Evolutionary conservation across 306 rosid genomes (phyloP), one percentile per base, ranked within the genome.

Genomic region (Rubus parviflorus): DNA sequence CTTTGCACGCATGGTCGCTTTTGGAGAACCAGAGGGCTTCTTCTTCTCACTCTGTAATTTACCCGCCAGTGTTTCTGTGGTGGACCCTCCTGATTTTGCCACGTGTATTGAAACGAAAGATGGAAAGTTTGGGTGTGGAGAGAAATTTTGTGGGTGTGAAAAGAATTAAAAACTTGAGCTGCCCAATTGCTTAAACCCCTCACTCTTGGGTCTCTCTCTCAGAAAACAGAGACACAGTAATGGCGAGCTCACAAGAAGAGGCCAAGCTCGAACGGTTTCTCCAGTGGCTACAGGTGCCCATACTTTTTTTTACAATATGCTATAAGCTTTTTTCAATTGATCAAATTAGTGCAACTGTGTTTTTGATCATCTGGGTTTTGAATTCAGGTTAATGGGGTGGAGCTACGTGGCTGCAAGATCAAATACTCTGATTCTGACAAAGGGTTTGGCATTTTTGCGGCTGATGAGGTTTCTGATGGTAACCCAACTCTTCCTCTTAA

Each of bases 381-480:
- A 70, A 25, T 79, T 85, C 84, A 92, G 99, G 91, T 87, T 68
- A 95, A 95, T 78, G 81, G 88, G 84, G 94, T 86, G 58, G 88
- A 88, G 66, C 91, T 89, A 66, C 89, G 91, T 60, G 93, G 97
- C 56, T 89, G 92, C 87, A 82, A 83, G 53, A 88, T 95, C 85
- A 90, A 89, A 54, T 83, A 83, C 81, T 86, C 96, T 57, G 89
- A 88, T 89, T 89, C 93, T 73, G 90, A 74, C 76, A 92, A 87
- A 89, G 97, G 99, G 68, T 90, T 85, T 83, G 97, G 99, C 46
- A 85, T 95, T 46, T 92, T 92, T 72, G 78, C 83, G 5, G 81
- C 87, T 7, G 80, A 85, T 51, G 82, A 85, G 82, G 88, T 81
- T 83, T 85, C 91, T 78, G 92, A 92, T 38, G 99, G 96, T 95